Percentiles rank a stretch among this genome's conserved stretches.
phyloP scores from a whole-genome alignment of 106 monocot species.

The Xerophyta viscosa region DNA sequence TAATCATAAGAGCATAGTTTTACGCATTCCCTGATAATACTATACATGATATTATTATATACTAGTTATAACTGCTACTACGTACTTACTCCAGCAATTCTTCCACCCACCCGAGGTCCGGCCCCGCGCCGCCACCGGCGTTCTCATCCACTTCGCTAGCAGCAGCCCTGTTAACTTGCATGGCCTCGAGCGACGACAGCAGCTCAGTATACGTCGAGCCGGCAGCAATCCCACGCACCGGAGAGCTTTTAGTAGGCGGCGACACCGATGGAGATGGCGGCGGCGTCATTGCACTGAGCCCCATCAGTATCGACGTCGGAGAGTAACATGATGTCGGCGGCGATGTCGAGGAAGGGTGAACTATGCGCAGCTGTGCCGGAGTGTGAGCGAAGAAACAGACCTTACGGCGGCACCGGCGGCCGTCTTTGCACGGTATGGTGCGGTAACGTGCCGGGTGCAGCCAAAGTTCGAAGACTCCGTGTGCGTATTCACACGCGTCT shows the following conservation, averaged over 20 bases:
- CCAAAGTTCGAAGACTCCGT: conserved; percentile 97
- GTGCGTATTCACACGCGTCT: conserved; percentile 70
- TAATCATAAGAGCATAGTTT: too few relatives aligned
- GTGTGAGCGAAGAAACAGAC: conserved; percentile 81
- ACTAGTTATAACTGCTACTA: too few relatives aligned
- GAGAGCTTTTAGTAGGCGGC: too few relatives aligned
- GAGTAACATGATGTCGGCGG: conserved; percentile 15
- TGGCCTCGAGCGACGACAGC: background rate
- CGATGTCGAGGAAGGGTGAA: conserved; percentile 4
- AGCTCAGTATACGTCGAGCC: background rate
- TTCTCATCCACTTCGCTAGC: background rate
- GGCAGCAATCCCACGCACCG: background rate
- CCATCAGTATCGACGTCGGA: conserved; percentile 21
- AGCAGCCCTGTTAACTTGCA: background rate
- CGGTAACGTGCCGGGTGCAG: conserved; percentile 80
- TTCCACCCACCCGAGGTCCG: conserved; percentile 6
- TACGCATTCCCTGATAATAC: too few relatives aligned
- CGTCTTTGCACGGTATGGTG: conserved; percentile 94
- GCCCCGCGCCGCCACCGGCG: background rate
- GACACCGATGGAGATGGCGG: conserved; percentile 35
- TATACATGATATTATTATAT: too few relatives aligned
- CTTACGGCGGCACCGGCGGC: conserved; percentile 41
- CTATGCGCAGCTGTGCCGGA: conserved; percentile 56
- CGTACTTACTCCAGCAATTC: conserved; percentile 1
- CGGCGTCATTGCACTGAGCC: conserved; percentile 20